Evolutionary conservation across 495 filamentous ascomycete genomes (phyloP).

Genomic region (Talaromyces nanjingensis): DNA sequence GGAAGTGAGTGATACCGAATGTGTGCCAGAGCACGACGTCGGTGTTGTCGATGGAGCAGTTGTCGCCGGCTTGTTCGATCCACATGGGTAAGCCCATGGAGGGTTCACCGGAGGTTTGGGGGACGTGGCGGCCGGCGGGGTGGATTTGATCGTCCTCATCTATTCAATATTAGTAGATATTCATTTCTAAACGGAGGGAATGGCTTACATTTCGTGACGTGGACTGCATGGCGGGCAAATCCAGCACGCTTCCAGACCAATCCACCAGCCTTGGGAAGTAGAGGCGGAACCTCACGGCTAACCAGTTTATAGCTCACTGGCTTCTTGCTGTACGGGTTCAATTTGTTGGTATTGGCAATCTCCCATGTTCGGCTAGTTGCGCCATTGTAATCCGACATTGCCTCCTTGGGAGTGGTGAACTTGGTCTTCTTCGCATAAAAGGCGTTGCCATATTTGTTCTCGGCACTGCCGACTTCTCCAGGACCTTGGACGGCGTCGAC

Average conservation of each 20-base stretch:
- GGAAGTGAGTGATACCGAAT: slow-evolving; percentile 90
- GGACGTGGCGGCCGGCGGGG: slow-evolving; percentile 89
- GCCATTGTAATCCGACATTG: slow-evolving; percentile 76
- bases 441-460: slow-evolving; percentile 91
- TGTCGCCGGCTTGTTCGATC: slow-evolving; percentile 62
- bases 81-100: slow-evolving; percentile 73
- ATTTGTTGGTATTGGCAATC: slow-evolving; percentile 75
- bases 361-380: slow-evolving; percentile 81
- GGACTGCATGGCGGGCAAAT: slow-evolving; percentile 85
- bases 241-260: slow-evolving; percentile 92
- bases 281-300: slow-evolving; percentile 68
- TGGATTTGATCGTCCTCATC: slow-evolving; percentile 82
- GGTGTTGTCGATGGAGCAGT: slow-evolving; percentile 67
- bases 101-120: slow-evolving; percentile 83
- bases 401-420: slow-evolving; percentile 63
- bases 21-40: slow-evolving; percentile 96
- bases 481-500: slow-evolving; percentile 61
- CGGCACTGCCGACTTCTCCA: slow-evolving; percentile 66
- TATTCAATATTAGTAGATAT: slow-evolving; percentile 20
- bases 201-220: slow-evolving; percentile 80
- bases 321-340: slow-evolving; percentile 81
- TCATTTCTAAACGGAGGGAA: neutral
- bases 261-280: slow-evolving; percentile 78
- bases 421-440: slow-evolving; percentile 88
- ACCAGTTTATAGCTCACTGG: slow-evolving; percentile 89